Conservation (phyloP, 2,329 filamentous ascomycete genomes). For the Hysterium pulicare region DNA sequence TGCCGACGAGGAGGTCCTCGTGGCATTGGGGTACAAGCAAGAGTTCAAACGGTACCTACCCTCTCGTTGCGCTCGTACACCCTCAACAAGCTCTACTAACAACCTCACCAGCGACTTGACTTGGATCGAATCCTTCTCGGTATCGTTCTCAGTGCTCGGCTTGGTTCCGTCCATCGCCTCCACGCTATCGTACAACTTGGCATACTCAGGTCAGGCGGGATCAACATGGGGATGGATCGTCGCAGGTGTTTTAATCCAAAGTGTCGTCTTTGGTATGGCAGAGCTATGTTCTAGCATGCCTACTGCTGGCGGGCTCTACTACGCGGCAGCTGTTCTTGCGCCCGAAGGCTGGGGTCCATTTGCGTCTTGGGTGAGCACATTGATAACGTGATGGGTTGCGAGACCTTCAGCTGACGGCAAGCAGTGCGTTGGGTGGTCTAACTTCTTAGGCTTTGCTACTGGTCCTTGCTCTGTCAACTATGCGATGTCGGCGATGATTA, state of each 20-base stretch:
- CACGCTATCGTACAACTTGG: slow-evolving; percentile 34
- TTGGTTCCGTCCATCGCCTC: slow-evolving; percentile 39
- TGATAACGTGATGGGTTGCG: background rate
- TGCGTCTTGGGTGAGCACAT: slow-evolving; percentile 15
- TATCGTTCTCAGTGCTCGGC: slow-evolving; percentile 36
- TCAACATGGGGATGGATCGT: slow-evolving; percentile 27
- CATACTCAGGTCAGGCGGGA: slow-evolving; percentile 19
- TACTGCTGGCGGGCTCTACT: slow-evolving; percentile 35
- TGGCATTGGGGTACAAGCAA: slow-evolving; percentile 24
- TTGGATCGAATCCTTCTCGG: slow-evolving; percentile 32
- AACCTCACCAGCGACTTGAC: slow-evolving; percentile 22
- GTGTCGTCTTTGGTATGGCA: slow-evolving; percentile 34
- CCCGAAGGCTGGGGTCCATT: slow-evolving; percentile 27
- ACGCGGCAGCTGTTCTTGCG: slow-evolving; percentile 29
- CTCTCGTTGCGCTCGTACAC: too few relatives aligned
- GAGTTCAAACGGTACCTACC: slow-evolving; percentile 20
- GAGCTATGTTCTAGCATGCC: slow-evolving; percentile 35
- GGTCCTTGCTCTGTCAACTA: slow-evolving; percentile 35
- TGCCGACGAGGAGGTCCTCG: slow-evolving; percentile 15
- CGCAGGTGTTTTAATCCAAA: slow-evolving; percentile 28
- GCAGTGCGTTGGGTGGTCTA: slow-evolving; percentile 23
- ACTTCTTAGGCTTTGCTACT: slow-evolving; percentile 27
- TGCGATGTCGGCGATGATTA: background rate
- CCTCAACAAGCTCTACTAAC: too few relatives aligned
- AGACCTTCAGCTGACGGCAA: background rate